Base-by-base conservation (phyloP, 1,284 basidiomycete genomes). In the Irpex lacteus region DNA sequence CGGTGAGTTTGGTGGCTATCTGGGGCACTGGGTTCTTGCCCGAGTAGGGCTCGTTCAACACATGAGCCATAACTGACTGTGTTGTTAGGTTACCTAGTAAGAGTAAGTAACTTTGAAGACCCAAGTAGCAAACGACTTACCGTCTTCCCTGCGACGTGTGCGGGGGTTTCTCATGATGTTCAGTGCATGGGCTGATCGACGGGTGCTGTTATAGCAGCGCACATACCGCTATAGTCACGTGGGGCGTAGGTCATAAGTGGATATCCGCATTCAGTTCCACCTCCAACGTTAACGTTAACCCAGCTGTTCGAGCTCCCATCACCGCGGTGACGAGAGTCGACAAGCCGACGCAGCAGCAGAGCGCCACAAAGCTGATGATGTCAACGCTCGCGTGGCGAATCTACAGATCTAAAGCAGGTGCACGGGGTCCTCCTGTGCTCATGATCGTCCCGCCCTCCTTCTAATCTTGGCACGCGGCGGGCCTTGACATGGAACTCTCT, bases 1-100 rank as follows among this genome's bases (percentile, higher is more conserved):
- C 70, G 1, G 72, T 70, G 61, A 76, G 69, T 57, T 74, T 73
- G 2, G 72, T 74, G 19, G 72, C 68, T 36, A 76, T 72, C 61
- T 70, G 68, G 7, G 74, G 73, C 15, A 76, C 73, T 2, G 74
- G 74, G 63, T 74, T 75, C 65, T 74, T 74, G 60, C 73, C 74
- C 65, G 74, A 76, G 70, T 76, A 75, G n/a, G 74, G 74, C 66
- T 76, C 71, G 6, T 63, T 64, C 6, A 71, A 55, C 40, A 69
- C 72, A 65, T 74, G 74, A n/a, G 72, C 40, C 74, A 75, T 75
- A 6, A 56, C 26, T 18, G 54, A 56, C 54, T 56, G 54, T 34
- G 54, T 56, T 15, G 54, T 56, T 26, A 56, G 54, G 8, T 56
- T 36, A 6, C 54, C 54, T 56, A 9, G 15, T 21, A 52, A 21